phyloP scores from a whole-genome alignment of 140 eudicot genomes.

The Anethum foeniculum region DNA sequence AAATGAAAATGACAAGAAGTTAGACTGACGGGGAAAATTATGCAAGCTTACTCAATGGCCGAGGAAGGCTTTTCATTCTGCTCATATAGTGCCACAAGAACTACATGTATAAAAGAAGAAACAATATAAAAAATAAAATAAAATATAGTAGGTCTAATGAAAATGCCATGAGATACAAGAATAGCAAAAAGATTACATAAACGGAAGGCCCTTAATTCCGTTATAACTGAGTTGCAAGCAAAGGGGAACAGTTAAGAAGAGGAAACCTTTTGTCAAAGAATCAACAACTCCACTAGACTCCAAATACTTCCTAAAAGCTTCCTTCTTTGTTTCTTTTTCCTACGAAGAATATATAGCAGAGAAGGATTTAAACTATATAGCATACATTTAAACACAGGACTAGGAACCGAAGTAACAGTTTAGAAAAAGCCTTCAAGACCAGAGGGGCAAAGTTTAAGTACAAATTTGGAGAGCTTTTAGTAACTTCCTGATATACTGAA shows the following conservation, averaged over 20 bases:
- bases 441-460: not conserved
- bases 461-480: slow-evolving; percentile 4
- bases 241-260: not conserved
- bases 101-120: slow-evolving; percentile 22
- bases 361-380: not conserved
- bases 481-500: not conserved
- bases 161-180: not conserved
- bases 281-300: slow-evolving; percentile 90
- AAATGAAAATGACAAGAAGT: not conserved
- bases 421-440: not conserved
- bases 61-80: slow-evolving; percentile 85
- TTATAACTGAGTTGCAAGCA: not conserved
- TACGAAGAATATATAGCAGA: slow-evolving; percentile 15
- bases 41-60: slow-evolving; percentile 74
- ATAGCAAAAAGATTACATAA: not conserved
- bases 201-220: not conserved
- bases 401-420: not conserved
- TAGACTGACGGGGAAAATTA: not conserved
- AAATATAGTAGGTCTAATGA: not conserved
- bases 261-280: slow-evolving; percentile 82
- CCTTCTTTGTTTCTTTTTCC: slow-evolving; percentile 93
- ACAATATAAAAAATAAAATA: not conserved
- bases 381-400: not conserved
- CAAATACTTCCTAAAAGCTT: slow-evolving; percentile 86
- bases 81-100: slow-evolving; percentile 90